phyloP scores from a whole-genome alignment of 1,139 yeast species.

The Blastobotrys buckinghamii region DNA sequence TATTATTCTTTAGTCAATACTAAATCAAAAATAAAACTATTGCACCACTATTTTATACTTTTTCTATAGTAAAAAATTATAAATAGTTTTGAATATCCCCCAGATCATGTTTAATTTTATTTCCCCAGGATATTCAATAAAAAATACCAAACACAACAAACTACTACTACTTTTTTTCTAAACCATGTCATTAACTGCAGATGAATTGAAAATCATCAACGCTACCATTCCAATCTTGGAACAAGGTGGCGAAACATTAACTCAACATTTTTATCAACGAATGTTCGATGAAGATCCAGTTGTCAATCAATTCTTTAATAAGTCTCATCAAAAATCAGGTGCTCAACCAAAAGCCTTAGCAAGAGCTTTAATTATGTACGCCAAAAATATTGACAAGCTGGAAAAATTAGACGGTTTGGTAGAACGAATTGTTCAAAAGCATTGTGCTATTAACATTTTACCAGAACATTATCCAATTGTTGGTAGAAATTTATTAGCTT shows the following conservation, averaged over 20 bases:
- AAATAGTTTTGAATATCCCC: neutral
- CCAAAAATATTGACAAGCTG: conserved; percentile 57
- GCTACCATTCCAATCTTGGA: conserved; percentile 57
- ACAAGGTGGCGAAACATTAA: conserved; percentile 49
- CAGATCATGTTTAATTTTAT: neutral
- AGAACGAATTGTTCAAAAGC: conserved; percentile 56
- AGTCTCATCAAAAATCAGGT: conserved; percentile 48
- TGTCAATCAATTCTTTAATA: conserved; percentile 55
- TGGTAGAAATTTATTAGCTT: conserved; percentile 48
- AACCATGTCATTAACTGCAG: conserved; percentile 53
- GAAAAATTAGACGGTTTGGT: conserved; percentile 51
- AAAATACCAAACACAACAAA: neutral
- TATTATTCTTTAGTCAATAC: no score
- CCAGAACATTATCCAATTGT: conserved; percentile 65
- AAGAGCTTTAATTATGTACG: conserved; percentile 55
- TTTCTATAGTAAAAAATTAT: neutral
- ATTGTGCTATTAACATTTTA: conserved; percentile 54
- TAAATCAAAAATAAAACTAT: no score
- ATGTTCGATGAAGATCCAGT: conserved; percentile 52
- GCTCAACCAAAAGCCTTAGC: conserved; percentile 64
- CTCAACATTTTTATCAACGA: conserved; percentile 47
- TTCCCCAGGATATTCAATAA: neutral
- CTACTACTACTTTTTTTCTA: neutral
- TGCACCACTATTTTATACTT: no score
- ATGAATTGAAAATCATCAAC: conserved; percentile 60